A percentile compares a stretch with the other conserved stretches of the same genome.
phyloP scores from a whole-genome alignment of 2,329 filamentous ascomycete genomes.

The Talaromyces sp. region DNA sequence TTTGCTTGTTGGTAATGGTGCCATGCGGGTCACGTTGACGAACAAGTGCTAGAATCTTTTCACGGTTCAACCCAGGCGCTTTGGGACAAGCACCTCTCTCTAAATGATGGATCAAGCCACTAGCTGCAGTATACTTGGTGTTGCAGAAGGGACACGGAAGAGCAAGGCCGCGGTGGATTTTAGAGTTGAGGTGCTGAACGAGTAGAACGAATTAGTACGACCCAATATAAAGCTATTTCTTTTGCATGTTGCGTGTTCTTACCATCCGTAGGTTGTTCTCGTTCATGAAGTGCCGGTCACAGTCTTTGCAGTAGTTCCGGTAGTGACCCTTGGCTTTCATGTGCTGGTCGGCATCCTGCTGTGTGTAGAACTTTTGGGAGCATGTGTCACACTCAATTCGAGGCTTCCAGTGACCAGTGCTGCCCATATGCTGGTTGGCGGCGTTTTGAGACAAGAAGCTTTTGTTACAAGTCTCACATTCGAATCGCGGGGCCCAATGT shows the following conservation, averaged over 20 bases:
- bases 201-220: not conserved
- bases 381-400: constrained; percentile 25
- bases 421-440: constrained; percentile 26
- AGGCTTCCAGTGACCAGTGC: constrained; percentile 13
- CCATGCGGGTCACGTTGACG: constrained; percentile 44
- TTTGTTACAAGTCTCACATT: constrained; percentile 26
- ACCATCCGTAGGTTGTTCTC: constrained; percentile 28
- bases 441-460: constrained; percentile 19
- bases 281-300: constrained; percentile 25
- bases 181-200: constrained; percentile 52
- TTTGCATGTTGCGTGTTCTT: not conserved
- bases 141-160: constrained; percentile 55
- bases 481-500: constrained; percentile 17
- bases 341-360: constrained; percentile 23
- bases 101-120: constrained; percentile 53
- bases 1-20: constrained; percentile 47
- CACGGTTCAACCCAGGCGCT: constrained; percentile 43
- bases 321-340: constrained; percentile 20
- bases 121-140: constrained; percentile 43
- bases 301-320: constrained; percentile 25
- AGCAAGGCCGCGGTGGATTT: constrained; percentile 32
- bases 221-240: not conserved
- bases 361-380: constrained; percentile 16
- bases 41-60: constrained; percentile 44
- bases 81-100: constrained; percentile 51